A percentile compares a stretch with the other conserved stretches of the same genome.
phyloP scores from a whole-genome alignment of 805 yeast species.

The Monosporozyma yasuniensis region DNA sequence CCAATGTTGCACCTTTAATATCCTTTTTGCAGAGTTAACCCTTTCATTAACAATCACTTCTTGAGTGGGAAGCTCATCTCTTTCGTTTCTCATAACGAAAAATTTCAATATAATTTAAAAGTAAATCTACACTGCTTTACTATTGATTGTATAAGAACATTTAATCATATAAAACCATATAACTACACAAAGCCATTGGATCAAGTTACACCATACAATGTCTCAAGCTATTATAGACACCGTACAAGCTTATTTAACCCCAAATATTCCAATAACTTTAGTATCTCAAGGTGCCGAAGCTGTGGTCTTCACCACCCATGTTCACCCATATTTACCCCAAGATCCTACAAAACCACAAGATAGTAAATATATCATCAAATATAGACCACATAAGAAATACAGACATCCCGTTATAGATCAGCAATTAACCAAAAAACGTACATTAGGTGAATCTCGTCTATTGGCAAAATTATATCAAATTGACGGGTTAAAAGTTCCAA shows the following conservation, averaged over 20 bases:
- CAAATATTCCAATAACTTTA: slow-evolving; percentile 41
- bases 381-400: slow-evolving; percentile 83
- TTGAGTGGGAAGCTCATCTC: too few relatives aligned
- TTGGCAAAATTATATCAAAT: slow-evolving; percentile 43
- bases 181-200: background rate
- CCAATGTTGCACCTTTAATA: background rate
- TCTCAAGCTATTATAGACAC: slow-evolving; percentile 41
- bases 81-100: background rate
- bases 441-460: slow-evolving; percentile 75
- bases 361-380: slow-evolving; percentile 57
- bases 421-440: slow-evolving; percentile 67
- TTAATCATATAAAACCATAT: background rate
- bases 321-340: slow-evolving; percentile 57
- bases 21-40: background rate
- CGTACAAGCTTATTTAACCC: slow-evolving; percentile 36
- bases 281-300: slow-evolving; percentile 93
- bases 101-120: background rate
- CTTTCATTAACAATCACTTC: background rate
- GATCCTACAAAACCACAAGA: slow-evolving; percentile 15
- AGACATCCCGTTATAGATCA: slow-evolving; percentile 78
- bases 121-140: background rate
- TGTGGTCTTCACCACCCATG: slow-evolving; percentile 51
- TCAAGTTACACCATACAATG: slow-evolving; percentile 31
- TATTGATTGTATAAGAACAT: background rate
- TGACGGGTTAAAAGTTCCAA: slow-evolving; percentile 58